Evolutionary conservation across 2,329 filamentous ascomycete genomes (phyloP), one percentile per base, ranked within the genome.

Genomic region (Colletotrichum sansevieriae): DNA sequence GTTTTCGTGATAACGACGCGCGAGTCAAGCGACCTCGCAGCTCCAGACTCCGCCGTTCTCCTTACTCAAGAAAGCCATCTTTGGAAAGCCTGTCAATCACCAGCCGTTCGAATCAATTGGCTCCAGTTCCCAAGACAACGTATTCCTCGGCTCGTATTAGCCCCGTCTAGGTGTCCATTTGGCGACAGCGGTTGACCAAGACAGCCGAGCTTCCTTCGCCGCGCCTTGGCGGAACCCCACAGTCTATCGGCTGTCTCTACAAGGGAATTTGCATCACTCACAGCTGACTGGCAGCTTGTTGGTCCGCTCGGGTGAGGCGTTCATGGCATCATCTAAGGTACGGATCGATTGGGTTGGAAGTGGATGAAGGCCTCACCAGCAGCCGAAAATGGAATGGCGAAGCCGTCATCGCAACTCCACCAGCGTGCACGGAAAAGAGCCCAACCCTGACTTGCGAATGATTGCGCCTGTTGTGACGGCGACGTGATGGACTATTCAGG

Each of bases 221-320:
- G 65, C 47, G 62, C 54, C 65, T 68, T 68, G 62, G 65, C 65
- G 47, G 35, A 22, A 52, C 46, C 18, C 61, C 65, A 18, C 55
- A 49, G 41, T 35, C n/a, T 37, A 49, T 60, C 62, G 18, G 47
- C 37, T 47, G 44, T 60, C 46, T 18, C 11, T 6, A 39, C 60
- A 57, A 35, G 65, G 54, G 29, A 52, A 8, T 55, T 52, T 56
- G 33, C 55, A 54, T n/a, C n/a, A n/a, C n/a, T n/a, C n/a, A n/a
- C n/a, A n/a, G n/a, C n/a, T n/a, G n/a, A n/a, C n/a, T n/a, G n/a
- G n/a, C n/a, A 44, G 15, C 25, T 43, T 57, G 33, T 29, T 60
- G 55, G 22, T 35, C 4, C 39, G 47, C 46, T 22, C 59, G 54
- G 47, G 41, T 39, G 35, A 60, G 22, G 55, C 47, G 11, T 49